Evolutionary conservation across 306 rosid genomes (phyloP), one percentile per base, ranked within the genome.

Genomic region (Arachis stenosperma): DNA sequence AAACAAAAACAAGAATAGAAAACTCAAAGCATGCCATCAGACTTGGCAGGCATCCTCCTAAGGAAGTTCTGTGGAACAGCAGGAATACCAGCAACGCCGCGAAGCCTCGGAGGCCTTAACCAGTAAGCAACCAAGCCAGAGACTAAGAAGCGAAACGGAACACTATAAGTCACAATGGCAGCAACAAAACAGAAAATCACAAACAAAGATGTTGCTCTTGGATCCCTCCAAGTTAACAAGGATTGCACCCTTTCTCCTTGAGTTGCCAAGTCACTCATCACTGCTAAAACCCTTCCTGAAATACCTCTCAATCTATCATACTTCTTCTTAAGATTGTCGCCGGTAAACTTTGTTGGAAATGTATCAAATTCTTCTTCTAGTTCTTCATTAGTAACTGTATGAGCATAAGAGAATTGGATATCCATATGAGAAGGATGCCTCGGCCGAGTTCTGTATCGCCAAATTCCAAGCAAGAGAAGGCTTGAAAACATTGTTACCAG

Each of bases 21-120:
- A 37, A 11, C 53, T 81, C 76, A 82, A 15, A 83, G 77, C 75
- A 83, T 30, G 67, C 69, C 70, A 43, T 83, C 86, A 30, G 78
- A 70, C 52, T 67, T 83, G 8, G 86, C 83, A 65, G 86, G 81
- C 86, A 83, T 69, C 68, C 86, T 83, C 61, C 83, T 75, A 27
- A 83, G 78, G 67, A 83, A 83, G 41, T 78, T 83, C 2, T 70
- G 78, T 13, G 80, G 81, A 10, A 79, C 12, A 13, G 65, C 75
- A 52, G 86, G 86, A 46, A 79, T 27, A 33, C 17, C 44, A 4
- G 75, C 12, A 33, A 33, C 4, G 37, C 37, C 37, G 5, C 81
- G 72, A 37, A 65, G 64, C 30, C 51, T 79, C 5, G 81, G 81
- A 68, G 78, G 83, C 8, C 86, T 83, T 56, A 83, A 37, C 61